phyloP scores from a whole-genome alignment of 495 filamentous ascomycete species.

The Penicillium subrubescens region DNA sequence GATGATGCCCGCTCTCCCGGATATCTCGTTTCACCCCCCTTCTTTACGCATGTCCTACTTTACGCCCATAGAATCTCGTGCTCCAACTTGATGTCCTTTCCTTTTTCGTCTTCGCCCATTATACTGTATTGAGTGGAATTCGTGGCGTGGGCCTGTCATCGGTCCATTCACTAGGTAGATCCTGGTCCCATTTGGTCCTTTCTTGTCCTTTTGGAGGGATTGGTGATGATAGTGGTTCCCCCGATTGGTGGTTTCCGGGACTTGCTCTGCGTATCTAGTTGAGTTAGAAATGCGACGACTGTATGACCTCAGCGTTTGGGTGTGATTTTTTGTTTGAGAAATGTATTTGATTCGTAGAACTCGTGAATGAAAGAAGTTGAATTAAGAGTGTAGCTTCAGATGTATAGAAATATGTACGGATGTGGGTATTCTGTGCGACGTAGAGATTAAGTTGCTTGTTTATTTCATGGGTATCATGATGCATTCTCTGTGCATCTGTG shows the following conservation, averaged over 20 bases:
- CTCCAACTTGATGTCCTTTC: neutral
- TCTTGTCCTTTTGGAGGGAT: neutral
- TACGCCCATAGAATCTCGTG: constrained; percentile 4
- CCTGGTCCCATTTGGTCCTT: neutral
- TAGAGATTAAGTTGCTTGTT: neutral
- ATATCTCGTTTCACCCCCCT: neutral
- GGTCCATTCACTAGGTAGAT: neutral
- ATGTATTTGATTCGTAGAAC: too few relatives aligned
- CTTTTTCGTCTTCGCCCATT: neutral
- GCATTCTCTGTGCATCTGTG: neutral
- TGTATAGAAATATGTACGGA: neutral
- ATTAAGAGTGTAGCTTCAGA: neutral
- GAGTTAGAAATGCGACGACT: constrained; percentile 1
- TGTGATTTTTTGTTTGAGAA: neutral
- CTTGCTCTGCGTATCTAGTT: neutral
- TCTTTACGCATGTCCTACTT: neutral
- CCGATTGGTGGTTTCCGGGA: neutral
- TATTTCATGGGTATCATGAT: neutral
- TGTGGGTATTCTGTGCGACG: too few relatives aligned
- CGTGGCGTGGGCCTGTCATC: neutral
- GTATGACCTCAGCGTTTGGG: neutral
- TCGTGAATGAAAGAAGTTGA: neutral
- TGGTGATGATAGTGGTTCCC: neutral
- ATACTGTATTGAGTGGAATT: neutral
- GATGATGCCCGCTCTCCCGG: neutral